These are phyloP conservation scores for Geranium incanum DNA, from an alignment of 441 rosid species.

Conservation along the genomic window DNA sequence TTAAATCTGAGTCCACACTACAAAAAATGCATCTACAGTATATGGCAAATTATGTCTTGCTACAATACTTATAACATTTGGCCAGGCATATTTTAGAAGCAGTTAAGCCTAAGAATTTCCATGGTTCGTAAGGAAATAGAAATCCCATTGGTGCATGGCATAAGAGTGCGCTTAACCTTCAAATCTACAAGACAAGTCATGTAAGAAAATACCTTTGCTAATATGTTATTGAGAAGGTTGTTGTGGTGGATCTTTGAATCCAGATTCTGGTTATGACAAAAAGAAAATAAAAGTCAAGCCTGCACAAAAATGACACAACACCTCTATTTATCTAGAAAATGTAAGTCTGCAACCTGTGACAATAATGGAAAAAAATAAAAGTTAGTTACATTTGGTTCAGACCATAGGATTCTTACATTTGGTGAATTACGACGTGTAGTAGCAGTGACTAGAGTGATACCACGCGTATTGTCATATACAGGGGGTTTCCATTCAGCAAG, in stretches of 20 bases:
- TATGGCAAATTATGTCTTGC: not conserved
- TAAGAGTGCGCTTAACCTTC: not conserved
- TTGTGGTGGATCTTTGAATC: conserved; percentile 95
- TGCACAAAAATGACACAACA: not conserved
- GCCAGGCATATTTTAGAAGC: not conserved
- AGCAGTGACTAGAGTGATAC: conserved; percentile 71
- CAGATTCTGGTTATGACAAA: conserved; percentile 44
- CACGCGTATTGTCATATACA: conserved; percentile 72
- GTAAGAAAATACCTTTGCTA: conserved; percentile 60
- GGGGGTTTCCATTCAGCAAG: conserved; percentile 94
- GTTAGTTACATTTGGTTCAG: not conserved
- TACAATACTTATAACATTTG: not conserved
- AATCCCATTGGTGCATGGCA: not conserved
- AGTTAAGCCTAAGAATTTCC: not conserved
- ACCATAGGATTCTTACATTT: conserved; percentile 37
- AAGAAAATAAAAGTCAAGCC: conserved; percentile 14
- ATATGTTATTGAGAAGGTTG: conserved; percentile 82
- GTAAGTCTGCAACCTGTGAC: not conserved
- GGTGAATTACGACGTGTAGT: conserved; percentile 90
- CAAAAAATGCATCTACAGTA: not conserved
- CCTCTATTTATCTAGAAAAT: not conserved
- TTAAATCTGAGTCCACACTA: conserved; percentile 5
- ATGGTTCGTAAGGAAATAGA: not conserved
- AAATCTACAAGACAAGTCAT: not conserved
- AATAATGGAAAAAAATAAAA: not conserved